These are phyloP conservation scores for Petrea volubilis DNA, from an alignment of 257 asterid species.

Conservation along the genomic window DNA sequence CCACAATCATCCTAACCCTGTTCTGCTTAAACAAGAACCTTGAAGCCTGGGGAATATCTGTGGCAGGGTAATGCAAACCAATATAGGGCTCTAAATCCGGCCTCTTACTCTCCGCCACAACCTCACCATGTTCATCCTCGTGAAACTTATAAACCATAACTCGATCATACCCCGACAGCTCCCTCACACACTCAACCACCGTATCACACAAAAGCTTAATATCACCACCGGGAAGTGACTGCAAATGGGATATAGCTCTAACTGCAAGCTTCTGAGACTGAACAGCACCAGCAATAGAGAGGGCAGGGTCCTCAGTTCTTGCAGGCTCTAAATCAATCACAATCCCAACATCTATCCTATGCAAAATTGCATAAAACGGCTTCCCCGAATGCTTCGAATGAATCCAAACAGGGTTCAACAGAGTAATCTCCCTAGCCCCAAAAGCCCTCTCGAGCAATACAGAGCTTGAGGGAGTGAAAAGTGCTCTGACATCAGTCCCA, in stretches of 20 bases:
- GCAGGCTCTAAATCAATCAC: slow-evolving; percentile 66
- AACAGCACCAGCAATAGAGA: slow-evolving; percentile 57
- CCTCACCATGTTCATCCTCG: slow-evolving; percentile 70
- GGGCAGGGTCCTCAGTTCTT: slow-evolving; percentile 61
- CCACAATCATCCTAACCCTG: slow-evolving; percentile 54
- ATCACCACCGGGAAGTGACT: slow-evolving; percentile 63
- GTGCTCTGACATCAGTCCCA: slow-evolving; percentile 55
- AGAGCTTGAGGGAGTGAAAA: slow-evolving; percentile 49
- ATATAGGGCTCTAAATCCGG: slow-evolving; percentile 53
- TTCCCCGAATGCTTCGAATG: slow-evolving; percentile 46
- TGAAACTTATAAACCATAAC: slow-evolving; percentile 68
- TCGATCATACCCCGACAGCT: slow-evolving; percentile 57
- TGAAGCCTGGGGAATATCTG: slow-evolving; percentile 61
- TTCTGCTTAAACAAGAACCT: slow-evolving; percentile 61
- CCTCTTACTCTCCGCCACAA: slow-evolving; percentile 55
- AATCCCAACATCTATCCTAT: slow-evolving; percentile 59
- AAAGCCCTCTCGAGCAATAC: slow-evolving; percentile 49
- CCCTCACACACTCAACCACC: slow-evolving; percentile 52
- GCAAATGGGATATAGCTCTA: slow-evolving; percentile 54
- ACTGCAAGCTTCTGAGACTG: slow-evolving; percentile 65
- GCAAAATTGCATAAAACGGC: slow-evolving; percentile 59
- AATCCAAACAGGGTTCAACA: slow-evolving; percentile 58
- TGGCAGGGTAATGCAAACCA: slow-evolving; percentile 61
- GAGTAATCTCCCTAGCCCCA: slow-evolving; percentile 47
- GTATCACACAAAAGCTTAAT: slow-evolving; percentile 52